Evolutionary conservation across 768 basidiomycete genomes (phyloP).

Genomic region (Leccinellum rugosiceps): DNA sequence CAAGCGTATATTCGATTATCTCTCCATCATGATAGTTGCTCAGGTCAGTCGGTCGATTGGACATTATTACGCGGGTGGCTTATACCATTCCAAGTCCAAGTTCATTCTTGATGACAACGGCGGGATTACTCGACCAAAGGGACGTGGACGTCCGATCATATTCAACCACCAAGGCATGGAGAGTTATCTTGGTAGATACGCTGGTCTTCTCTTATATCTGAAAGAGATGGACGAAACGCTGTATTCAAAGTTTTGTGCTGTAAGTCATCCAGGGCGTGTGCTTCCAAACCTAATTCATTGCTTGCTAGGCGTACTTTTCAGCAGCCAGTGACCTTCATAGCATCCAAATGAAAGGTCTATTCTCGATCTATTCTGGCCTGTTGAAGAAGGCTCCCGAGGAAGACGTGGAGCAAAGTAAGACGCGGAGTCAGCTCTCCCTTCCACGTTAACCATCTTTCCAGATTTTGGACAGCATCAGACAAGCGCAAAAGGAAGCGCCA

Average conservation of each 20-base stretch:
- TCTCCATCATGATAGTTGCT: slow-evolving; percentile 87
- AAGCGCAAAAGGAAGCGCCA: slow-evolving; percentile 46
- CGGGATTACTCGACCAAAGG: slow-evolving; percentile 48
- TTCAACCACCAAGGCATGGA: slow-evolving; percentile 73
- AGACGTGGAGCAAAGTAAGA: slow-evolving; percentile 66
- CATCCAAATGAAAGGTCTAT: slow-evolving; percentile 72
- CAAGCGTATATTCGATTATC: slow-evolving; percentile 85
- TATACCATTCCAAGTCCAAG: slow-evolving; percentile 48
- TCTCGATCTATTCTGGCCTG: slow-evolving; percentile 53
- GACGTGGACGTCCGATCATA: slow-evolving; percentile 46
- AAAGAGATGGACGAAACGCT: slow-evolving; percentile 93
- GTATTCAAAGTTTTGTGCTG: slow-evolving; percentile 88
- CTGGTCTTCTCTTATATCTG: slow-evolving; percentile 86
- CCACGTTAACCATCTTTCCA: slow-evolving; percentile 21
- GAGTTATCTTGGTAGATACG: slow-evolving; percentile 80
- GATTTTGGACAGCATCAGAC: slow-evolving; percentile 42
- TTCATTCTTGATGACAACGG: slow-evolving; percentile 61
- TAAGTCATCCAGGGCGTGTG: slow-evolving; percentile 38
- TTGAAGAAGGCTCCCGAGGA: slow-evolving; percentile 73
- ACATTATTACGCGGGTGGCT: neutral
- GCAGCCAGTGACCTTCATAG: slow-evolving; percentile 79
- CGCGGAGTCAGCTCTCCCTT: neutral
- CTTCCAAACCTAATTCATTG: neutral
- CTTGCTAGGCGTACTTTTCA: slow-evolving; percentile 83
- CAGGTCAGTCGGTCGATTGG: slow-evolving; percentile 52